Conservation (phyloP, 176 grass and related monocot genomes). For the Stipa capillata region DNA sequence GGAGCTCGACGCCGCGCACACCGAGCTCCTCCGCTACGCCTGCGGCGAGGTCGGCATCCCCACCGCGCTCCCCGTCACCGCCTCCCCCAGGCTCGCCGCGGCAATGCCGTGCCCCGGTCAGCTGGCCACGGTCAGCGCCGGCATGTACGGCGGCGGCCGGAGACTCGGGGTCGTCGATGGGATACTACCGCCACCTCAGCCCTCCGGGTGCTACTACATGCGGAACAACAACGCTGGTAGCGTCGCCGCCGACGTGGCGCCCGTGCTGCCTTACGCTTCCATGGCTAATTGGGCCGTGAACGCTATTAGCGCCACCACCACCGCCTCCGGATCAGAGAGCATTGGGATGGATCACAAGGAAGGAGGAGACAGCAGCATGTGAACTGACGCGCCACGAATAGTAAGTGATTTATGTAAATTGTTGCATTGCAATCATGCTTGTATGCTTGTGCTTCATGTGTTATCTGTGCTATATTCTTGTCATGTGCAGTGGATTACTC, state of each 20-base stretch:
- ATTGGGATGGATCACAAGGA: constrained; percentile 62
- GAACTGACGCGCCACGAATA: constrained; percentile 16
- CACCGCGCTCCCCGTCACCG: constrained; percentile 37
- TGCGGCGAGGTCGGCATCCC: constrained; percentile 46
- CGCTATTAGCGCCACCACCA: constrained; percentile 35
- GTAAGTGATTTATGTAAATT: constrained; percentile 29
- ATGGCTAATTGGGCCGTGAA: constrained; percentile 46
- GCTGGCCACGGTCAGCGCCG: not conserved
- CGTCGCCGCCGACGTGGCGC: constrained; percentile 26
- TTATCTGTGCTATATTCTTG: not conserved
- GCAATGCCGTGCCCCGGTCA: constrained; percentile 33
- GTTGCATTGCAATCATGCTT: constrained; percentile 19
- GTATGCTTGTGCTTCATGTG: constrained; percentile 5
- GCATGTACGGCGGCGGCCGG: constrained; percentile 34
- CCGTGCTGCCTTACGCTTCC: constrained; percentile 41
- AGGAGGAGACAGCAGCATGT: constrained; percentile 66
- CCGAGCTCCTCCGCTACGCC: constrained; percentile 70
- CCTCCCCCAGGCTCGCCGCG: constrained; percentile 13
- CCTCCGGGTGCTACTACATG: constrained; percentile 35
- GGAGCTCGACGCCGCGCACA: constrained; percentile 69
- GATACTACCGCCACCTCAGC: not conserved
- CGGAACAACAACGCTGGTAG: constrained; percentile 11
- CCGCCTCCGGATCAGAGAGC: constrained; percentile 48
- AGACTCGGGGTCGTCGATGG: constrained; percentile 28
- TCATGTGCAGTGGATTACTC: constrained; percentile 35